Percentiles rank a stretch among this genome's conserved stretches.
phyloP scores from a whole-genome alignment of 352 stramenopile genomes.

The Phytophthora fragariae region DNA sequence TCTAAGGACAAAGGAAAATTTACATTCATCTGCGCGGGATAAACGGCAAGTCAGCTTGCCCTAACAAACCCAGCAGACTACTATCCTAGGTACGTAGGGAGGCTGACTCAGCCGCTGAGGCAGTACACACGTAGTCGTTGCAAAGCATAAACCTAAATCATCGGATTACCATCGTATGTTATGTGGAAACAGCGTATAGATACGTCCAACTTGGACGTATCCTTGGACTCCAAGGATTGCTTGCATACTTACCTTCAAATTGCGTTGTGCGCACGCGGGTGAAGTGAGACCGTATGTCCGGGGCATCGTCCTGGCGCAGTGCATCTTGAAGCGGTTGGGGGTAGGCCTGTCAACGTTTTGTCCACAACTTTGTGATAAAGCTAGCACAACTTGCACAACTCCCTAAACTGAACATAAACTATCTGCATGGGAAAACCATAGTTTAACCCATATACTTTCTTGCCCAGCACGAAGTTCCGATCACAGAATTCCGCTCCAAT shows the following conservation, averaged over 20 bases:
- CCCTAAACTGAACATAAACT: too few relatives aligned
- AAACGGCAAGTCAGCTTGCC: not conserved
- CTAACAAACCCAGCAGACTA: not conserved
- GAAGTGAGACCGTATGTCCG: conserved; percentile 15
- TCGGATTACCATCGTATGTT: conserved; percentile 18
- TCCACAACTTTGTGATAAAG: too few relatives aligned
- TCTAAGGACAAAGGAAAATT: not conserved
- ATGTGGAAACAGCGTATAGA: conserved; percentile 21
- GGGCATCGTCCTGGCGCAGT: not conserved
- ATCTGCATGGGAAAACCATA: too few relatives aligned
- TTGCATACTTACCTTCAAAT: not conserved
- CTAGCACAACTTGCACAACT: too few relatives aligned
- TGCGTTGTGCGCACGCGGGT: not conserved
- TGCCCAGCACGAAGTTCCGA: too few relatives aligned
- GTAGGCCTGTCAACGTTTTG: too few relatives aligned
- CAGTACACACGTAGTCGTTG: not conserved
- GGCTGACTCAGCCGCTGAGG: not conserved
- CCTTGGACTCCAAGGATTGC: not conserved
- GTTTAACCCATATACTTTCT: too few relatives aligned
- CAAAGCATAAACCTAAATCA: not conserved
- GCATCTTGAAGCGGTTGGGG: not conserved
- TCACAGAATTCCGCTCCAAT: too few relatives aligned
- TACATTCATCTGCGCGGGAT: not conserved
- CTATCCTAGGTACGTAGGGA: too few relatives aligned
- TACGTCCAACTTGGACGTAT: too few relatives aligned